phyloP scores from a whole-genome alignment of 106 monocot species.

The Dendrobium nobile region DNA sequence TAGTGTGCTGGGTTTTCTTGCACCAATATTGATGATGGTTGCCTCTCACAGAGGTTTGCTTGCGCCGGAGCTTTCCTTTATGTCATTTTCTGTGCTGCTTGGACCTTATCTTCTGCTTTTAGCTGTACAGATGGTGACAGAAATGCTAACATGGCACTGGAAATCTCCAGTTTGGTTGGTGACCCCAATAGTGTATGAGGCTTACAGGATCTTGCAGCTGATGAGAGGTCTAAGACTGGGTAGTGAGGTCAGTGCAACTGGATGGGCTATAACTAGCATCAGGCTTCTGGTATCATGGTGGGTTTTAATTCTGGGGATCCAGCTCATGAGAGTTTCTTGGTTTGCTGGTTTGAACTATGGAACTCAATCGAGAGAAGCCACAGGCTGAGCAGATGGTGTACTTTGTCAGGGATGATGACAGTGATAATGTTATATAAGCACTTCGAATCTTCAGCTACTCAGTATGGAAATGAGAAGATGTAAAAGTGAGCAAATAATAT shows the following conservation, averaged over 20 bases:
- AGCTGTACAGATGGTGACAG: conserved; percentile 62
- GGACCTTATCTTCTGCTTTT: conserved; percentile 77
- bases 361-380: background rate
- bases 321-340: conserved; percentile 86
- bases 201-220: conserved; percentile 78
- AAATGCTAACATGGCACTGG: conserved; percentile 91
- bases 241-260: conserved; percentile 58
- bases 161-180: conserved; percentile 91
- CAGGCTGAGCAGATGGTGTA: background rate
- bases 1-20: conserved; percentile 50
- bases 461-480: too few species aligned
- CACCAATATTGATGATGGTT: conserved; percentile 44
- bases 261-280: conserved; percentile 56
- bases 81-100: conserved; percentile 58
- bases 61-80: conserved; percentile 42
- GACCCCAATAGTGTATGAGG: conserved; percentile 80
- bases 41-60: conserved; percentile 41
- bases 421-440: too few species aligned
- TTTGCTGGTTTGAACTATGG: conserved; percentile 38
- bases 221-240: conserved; percentile 77
- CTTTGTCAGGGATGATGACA: background rate
- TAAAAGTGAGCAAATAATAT: too few species aligned
- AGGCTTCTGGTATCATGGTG: conserved; percentile 85
- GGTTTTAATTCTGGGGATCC: conserved; percentile 75
- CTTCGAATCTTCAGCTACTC: too few species aligned